Base-by-base conservation (phyloP, 208 protist genomes). In the Trypanosoma melophagium region DNA sequence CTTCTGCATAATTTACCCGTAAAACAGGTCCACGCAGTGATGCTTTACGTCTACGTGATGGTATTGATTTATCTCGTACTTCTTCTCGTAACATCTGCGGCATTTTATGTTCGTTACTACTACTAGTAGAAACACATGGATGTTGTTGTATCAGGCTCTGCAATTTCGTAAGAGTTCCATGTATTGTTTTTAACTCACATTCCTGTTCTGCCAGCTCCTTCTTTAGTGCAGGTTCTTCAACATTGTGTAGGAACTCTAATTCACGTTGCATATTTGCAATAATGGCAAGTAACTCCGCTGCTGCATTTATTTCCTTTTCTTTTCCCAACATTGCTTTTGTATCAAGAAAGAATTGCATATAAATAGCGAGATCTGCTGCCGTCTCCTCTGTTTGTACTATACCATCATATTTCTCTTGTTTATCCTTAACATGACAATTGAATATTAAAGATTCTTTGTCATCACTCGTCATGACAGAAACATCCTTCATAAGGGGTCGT, bases 171-270 rank as follows among this genome's bases (percentile, higher is more conserved):
- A 81, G 45, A 16, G 76, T 47, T 38, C 54, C 52, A 54, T 69
- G 47, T 25, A 76, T 67, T 49, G 55, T 58, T 3, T 53, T 42
- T 16, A 77, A 57, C 17, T 76, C 76, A 13, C 38, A 22, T 25
- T 75, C 54, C 10, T 58, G 42, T 22, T 56, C 21, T 42, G 47
- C 69, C 31, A 80, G 1, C 14, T 67, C 59, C 8, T 60, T 63
- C 16, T 55, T 21, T 42, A 72, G 54, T 35, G 25, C 44, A 10
- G 78, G 78, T 62, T 79, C 78, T 60, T 74, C 66, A 24, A 69
- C 69, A 51, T 60, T 67, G 54, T 80, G 70, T 19, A 71, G 50
- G 54, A 61, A 66, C 12, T 35, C 25, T 13, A 80, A 21, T 69
- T 84, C 64, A 25, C 54, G 7, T 49, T 63, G 61, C 41, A 77